These are phyloP conservation scores for Oryza rufipogon DNA, from an alignment of 176 grass and related monocot genomes.

Conservation along the genomic window DNA sequence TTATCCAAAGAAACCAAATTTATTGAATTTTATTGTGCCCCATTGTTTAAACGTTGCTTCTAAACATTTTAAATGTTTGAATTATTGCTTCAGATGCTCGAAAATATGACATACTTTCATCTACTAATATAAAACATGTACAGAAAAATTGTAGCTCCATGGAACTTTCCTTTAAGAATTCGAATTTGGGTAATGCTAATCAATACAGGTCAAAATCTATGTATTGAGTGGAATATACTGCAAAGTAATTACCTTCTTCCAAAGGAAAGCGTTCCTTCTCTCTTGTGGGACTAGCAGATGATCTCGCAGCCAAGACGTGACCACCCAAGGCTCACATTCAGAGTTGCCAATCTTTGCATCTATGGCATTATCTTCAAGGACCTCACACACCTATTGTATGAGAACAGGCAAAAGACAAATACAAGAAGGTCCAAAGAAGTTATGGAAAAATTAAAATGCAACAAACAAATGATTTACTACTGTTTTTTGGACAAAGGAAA, in stretches of 20 bases:
- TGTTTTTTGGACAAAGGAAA: background rate
- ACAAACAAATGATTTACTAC: constrained; percentile 7
- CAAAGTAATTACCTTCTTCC: constrained; percentile 81
- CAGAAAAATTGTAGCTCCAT: background rate
- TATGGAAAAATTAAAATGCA: background rate
- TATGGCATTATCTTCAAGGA: constrained; percentile 79
- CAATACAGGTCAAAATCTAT: constrained; percentile 13
- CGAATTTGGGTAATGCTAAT: background rate
- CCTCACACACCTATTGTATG: constrained; percentile 82
- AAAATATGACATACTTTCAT: background rate
- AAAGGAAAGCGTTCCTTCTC: constrained; percentile 69
- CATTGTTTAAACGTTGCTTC: background rate
- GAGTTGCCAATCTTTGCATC: constrained; percentile 41
- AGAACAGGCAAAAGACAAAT: constrained; percentile 28
- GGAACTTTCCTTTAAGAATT: background rate
- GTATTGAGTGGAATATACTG: constrained; percentile 3
- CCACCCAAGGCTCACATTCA: constrained; percentile 66
- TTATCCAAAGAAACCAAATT: background rate
- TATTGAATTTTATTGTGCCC: background rate
- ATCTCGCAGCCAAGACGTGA: constrained; percentile 86
- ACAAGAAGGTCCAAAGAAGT: background rate
- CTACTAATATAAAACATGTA: background rate
- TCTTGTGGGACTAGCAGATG: constrained; percentile 76
- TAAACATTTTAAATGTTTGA: background rate
- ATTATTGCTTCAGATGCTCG: background rate